Base-by-base conservation (phyloP, 768 basidiomycete genomes). In the Neoboletus subvelutipes region DNA sequence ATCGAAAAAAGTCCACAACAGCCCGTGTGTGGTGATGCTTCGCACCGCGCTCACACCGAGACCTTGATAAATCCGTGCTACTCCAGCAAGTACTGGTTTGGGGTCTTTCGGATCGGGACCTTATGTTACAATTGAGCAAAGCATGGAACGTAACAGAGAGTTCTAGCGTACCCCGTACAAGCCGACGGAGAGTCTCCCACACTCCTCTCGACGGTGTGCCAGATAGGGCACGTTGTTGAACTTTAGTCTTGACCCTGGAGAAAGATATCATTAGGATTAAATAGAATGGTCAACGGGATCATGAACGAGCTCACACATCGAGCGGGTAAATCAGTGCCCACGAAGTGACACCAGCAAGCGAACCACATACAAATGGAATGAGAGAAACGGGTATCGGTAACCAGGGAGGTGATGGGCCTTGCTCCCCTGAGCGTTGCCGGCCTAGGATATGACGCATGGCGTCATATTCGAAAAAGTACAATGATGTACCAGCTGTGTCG, bases 391-490 rank as follows among this genome's bases (percentile, higher is more conserved):
- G 87, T 64, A 95, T 85, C 7, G 94, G 94, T 55, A 94, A 73
- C 92, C 94, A 95, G 8, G 83, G 62, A n/a, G 93, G 91, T 2
- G 88, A 86, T 55, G 79, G 75, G 1, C 90, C 91, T 71, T 94
- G 92, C 71, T 91, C 90, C 24, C 91, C 90, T 31, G 80, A 81
- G 50, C 88, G 80, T 47, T 78, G 76, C 61, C 94, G 81, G 29
- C 95, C 95, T 45, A 96, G 77, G 17, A 94, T 65, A 77, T 93
- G 87, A 45, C 94, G 85, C 82, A 96, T 84, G 18, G 88, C 87
- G 67, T 98, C 94, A 69, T 98, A 97, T 69, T 95, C 93, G 36
- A 92, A 80, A 71, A 98, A 98, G 71, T 98, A 98, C 20, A 97
- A 77, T 5, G 88, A 89, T 13, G 95, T 96, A 47, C 94, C 94